Evolutionary conservation across 352 stramenopile species (phyloP), one percentile per base, ranked within the genome.

Genomic region (Phytophthora pluvialis): DNA sequence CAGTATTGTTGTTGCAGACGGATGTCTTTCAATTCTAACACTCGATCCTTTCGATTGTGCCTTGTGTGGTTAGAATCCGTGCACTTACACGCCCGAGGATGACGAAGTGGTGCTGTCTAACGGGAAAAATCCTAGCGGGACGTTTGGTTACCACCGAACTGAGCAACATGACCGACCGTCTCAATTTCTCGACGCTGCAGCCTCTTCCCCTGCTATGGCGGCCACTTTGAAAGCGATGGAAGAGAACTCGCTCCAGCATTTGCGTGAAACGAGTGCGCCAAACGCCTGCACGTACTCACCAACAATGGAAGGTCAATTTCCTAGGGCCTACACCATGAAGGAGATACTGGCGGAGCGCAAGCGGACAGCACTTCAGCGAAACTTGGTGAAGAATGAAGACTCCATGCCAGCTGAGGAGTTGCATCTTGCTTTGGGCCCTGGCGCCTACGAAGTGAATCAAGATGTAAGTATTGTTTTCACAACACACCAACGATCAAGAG

Each of bases 371-470:
- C 13, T 31, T 54, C 62, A 58, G 31, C 45, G 32, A 13, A 39
- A 70, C 31, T 18, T 18, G 6, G 40, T 57, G 21, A 65, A 64
- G 21, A 54, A 56, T 49, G 29, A 54, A 48, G 50, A 61, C 11
- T 4, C 45, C 4, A 66, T 75, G 32, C 52, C 60, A 21, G 43
- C 64, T 31, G 43, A 66, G 40, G 64, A 70, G 25, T 51, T 78
- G 12, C 67, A 67, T 33, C 15, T 88, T 5, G 64, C 64, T 12
- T 67, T 90, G 4, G 81, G 81, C 4, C 77, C 79, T 15, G 81
- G 81, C 6, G 80, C 64, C 49, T 90, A 90, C 46, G 70, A 88
- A 26, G 67, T 85, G 36, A 73, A 77, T 40, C 73, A 71, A 46
- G 73, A 83, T n/a, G 76, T 82, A 73, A 48, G 64, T 35, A 38